phyloP scores from a whole-genome alignment of 2,329 filamentous ascomycete species.

The Cladorrhinum sp. region DNA sequence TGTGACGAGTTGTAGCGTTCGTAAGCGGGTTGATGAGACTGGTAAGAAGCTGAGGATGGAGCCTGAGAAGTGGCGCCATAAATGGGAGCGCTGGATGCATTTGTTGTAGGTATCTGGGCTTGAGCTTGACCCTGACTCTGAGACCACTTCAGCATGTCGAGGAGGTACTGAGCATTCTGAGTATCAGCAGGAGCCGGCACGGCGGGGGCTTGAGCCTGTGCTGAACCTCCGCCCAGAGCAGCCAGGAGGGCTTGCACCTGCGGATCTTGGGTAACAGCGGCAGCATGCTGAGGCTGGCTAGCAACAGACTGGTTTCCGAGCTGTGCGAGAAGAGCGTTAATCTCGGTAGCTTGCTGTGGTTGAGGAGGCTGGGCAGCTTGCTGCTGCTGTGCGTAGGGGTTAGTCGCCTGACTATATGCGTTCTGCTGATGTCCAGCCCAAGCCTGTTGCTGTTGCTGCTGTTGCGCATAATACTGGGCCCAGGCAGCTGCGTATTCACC shows the following conservation, averaged over 20 bases:
- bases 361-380: slow-evolving; percentile 5
- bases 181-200: slow-evolving; percentile 10
- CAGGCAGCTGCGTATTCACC: slow-evolving; percentile 36
- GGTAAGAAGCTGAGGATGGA: neutral
- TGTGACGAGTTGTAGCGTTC: neutral
- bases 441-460: slow-evolving; percentile 27
- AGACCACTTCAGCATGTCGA: slow-evolving; percentile 22
- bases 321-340: slow-evolving; percentile 22
- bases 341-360: slow-evolving; percentile 19
- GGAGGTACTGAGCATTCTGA: slow-evolving; percentile 22
- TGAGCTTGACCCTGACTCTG: slow-evolving; percentile 11
- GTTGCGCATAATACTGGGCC: slow-evolving; percentile 42
- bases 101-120: neutral
- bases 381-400: slow-evolving; percentile 38
- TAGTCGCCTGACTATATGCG: slow-evolving; percentile 21
- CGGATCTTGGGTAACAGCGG: slow-evolving; percentile 9
- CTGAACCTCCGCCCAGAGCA: slow-evolving; percentile 14
- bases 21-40: neutral
- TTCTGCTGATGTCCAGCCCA: slow-evolving; percentile 33
- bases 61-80: neutral
- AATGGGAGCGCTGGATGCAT: neutral
- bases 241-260: slow-evolving; percentile 24
- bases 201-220: slow-evolving; percentile 4
- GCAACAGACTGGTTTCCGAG: slow-evolving; percentile 19
- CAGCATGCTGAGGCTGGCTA: slow-evolving; percentile 16